A percentile compares a stretch with the other conserved stretches of the same genome.
Conservation (phyloP, 257 asterid genomes). For the Nicotiana paniculata region DNA sequence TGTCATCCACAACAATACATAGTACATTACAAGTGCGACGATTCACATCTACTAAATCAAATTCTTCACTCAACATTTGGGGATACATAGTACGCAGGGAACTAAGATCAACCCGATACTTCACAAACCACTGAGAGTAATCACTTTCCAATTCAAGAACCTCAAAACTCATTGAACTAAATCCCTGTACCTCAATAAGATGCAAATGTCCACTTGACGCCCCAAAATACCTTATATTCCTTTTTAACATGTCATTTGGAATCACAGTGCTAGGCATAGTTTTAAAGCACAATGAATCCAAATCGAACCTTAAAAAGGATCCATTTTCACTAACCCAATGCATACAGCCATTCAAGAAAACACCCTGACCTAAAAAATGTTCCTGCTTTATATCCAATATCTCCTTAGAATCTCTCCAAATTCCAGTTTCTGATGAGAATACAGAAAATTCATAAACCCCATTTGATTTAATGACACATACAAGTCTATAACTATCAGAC, state of each 20-base stretch:
- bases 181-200: background rate
- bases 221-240: slow-evolving; percentile 2
- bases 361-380: background rate
- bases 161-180: background rate
- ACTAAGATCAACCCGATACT: background rate
- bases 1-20: background rate
- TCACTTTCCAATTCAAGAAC: slow-evolving; percentile 6
- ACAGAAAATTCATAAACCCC: background rate
- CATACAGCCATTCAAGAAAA: slow-evolving; percentile 8
- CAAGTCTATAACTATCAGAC: slow-evolving; percentile 9
- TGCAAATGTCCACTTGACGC: background rate
- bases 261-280: background rate
- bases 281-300: background rate
- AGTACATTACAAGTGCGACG: background rate
- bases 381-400: background rate
- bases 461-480: background rate
- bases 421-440: slow-evolving; percentile 7
- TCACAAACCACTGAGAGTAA: slow-evolving; percentile 8
- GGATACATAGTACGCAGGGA: background rate
- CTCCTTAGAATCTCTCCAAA: slow-evolving; percentile 1
- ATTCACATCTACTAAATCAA: background rate
- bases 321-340: slow-evolving; percentile 10
- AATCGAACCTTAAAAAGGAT: slow-evolving; percentile 1
- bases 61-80: background rate
- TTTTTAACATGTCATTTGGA: background rate